Percentiles rank a stretch among this genome's conserved stretches.
Evolutionary conservation across 2,329 filamentous ascomycete species (phyloP).

Genomic region (Trichoderma koningiopsis): DNA sequence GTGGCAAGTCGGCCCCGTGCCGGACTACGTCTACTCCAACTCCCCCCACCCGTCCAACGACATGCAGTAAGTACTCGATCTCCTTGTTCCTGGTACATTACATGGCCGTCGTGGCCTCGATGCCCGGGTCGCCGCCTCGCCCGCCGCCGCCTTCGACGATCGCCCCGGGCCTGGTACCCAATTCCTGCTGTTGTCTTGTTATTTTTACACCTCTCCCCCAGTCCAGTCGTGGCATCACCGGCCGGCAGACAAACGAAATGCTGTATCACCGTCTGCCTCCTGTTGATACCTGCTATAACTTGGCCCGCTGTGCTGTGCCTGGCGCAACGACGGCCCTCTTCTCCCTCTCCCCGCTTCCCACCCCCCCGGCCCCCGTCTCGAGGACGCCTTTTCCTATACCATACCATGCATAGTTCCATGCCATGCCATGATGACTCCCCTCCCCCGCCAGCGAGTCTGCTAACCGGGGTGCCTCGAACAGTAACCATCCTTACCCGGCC

Average conservation of each 20-base stretch:
- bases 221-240: conserved; percentile 20
- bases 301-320: conserved; percentile 28
- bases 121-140: conserved; percentile 3
- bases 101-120: conserved; percentile 29
- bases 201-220: conserved; percentile 25
- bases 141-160: conserved; percentile 1
- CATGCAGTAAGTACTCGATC: conserved; percentile 59
- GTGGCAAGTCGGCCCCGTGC: conserved; percentile 63
- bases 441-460: conserved; percentile 34
- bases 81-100: conserved; percentile 39
- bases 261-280: conserved; percentile 34
- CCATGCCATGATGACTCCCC: conserved; percentile 34
- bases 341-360: conserved; percentile 14
- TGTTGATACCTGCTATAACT: conserved; percentile 31
- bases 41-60: conserved; percentile 57
- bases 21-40: conserved; percentile 61
- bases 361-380: conserved; percentile 19
- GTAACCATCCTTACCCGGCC: conserved; percentile 53
- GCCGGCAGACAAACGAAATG: conserved; percentile 28
- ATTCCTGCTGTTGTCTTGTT: conserved; percentile 11
- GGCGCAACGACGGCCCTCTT: conserved; percentile 26
- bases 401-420: conserved; percentile 29
- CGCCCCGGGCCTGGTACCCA: conserved; percentile 26
- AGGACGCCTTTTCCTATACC: conserved; percentile 27
- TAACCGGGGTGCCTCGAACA: conserved; percentile 37